Base-by-base conservation (phyloP, 495 filamentous ascomycete species). In the Trichocladium antarcticum region DNA sequence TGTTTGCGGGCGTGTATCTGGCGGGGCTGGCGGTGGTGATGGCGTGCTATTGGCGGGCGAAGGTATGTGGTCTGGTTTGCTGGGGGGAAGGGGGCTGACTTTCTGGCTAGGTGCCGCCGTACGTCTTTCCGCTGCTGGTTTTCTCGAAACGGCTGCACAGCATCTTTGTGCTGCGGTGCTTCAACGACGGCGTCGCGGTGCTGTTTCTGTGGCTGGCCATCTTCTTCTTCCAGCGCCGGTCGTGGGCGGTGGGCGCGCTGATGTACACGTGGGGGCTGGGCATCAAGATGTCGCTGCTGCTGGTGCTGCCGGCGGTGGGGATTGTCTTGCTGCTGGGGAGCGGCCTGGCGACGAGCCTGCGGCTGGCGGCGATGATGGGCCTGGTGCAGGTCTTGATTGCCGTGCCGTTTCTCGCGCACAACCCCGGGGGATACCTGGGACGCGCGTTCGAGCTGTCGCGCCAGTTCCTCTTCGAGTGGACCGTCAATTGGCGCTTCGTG, bases 401-500 rank as follows among this genome's bases (percentile, higher is more conserved):
- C 3, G 69, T 82, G 14, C 87, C 88, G 2, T 97, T 97, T 65
- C 67, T 94, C 19, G 68, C 73, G 7, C 63, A 63, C 28, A 84
- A 87, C 56, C 66, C 82, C 14, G 63, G 57, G 38, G 85, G 85
- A 10, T 98, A 98, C 56, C 52, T 89, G 5, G 72, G 74, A 27
- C 71, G 83, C 42, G 88, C 92, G 0, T 98, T 98, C 56, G 88
- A 98, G 68, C 71, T 98, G 22, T 84, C 85, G 22, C 74, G 92
- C 38, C 77, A 82, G 55, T 98, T 98, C 63, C 73, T 95, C 53
- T 96, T 87, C 73, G 89, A 94, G 62, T 97, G 92, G 92, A 97
- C 92, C 0, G 92, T 98, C 49, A 98, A 98, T 64, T 98, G 90
- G 90, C 78, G 90, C 37, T 96, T 98, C 56, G 64, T 96, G 5